Base-by-base conservation (phyloP, 2,329 filamentous ascomycete species). In the Cordyceps tenuipes region DNA sequence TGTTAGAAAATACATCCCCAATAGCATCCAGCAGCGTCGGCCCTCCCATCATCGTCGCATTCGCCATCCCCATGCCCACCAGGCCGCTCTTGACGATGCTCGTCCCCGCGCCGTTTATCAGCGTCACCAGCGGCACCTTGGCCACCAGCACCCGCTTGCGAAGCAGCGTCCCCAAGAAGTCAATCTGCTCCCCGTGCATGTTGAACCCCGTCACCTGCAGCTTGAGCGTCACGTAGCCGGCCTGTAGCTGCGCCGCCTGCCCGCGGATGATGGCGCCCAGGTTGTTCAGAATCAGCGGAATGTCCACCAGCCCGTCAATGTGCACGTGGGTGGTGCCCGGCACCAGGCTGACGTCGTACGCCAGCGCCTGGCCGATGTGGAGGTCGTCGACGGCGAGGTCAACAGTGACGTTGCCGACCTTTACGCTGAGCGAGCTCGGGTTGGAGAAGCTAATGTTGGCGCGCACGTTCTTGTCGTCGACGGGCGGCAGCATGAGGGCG, bases 331-430 rank as follows among this genome's bases (percentile, higher is more conserved):
- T 57, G 17, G 19, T 15, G 10, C 55, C 55, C 15, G 55, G 55
- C 23, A 49, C 55, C 34, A 57, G 23, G 8, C 31, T 50, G 23
- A 57, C 36, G 31, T 57, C 43, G 46, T 57, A 49, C 21, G 47
- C 55, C 17, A 57, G 9, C 2, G 55, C 55, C 10, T 57, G 34
- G 3, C 55, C 55, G 6, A 57, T 47, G 4, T 49, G 41, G 10
- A 57, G 48, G 19, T 47, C 47, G 46, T 50, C 50, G 19, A 50
- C 55, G 17, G 10, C 10, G 15, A 57, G 17, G 10, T 50, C 55
- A 1, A 57, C 47, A 4, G 55, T 57, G 13, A 50, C 31, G 55
- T 57, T 57, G 46, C 55, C 55, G n/a, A 57, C 47, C 55, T 49
- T 21, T 9, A 26, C 55, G 34, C 34, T 57, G 3, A 57, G 17